These are phyloP conservation scores for Diaporthe capsici DNA, from an alignment of 2,329 filamentous ascomycete species.

Conservation along the genomic window DNA sequence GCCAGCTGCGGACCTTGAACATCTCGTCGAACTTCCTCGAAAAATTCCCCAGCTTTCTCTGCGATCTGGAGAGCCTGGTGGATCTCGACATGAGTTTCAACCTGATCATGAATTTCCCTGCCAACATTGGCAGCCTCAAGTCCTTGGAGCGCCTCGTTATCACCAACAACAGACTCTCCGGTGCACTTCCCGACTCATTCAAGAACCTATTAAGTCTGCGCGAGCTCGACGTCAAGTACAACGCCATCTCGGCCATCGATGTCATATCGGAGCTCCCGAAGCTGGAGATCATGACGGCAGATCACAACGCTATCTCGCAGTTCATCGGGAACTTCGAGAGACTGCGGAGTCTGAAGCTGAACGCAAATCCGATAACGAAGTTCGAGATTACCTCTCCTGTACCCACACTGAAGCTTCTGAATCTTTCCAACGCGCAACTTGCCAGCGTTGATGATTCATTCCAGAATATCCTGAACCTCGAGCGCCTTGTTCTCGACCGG, in stretches of 20 bases:
- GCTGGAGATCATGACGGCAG: slow-evolving; percentile 88
- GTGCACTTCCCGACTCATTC: slow-evolving; percentile 81
- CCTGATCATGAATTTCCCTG: slow-evolving; percentile 82
- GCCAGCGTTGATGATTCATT: slow-evolving; percentile 92
- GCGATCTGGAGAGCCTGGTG: slow-evolving; percentile 84
- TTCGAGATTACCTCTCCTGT: slow-evolving; percentile 86
- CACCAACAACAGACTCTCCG: slow-evolving; percentile 91
- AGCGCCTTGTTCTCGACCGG: slow-evolving; percentile 90
- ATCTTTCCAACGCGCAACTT: slow-evolving; percentile 91
- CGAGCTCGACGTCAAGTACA: slow-evolving; percentile 96
- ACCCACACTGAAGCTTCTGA: slow-evolving; percentile 86
- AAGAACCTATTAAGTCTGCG: slow-evolving; percentile 82
- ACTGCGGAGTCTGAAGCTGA: slow-evolving; percentile 87
- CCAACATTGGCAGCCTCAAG: slow-evolving; percentile 81
- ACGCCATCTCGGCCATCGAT: slow-evolving; percentile 89
- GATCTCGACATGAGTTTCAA: slow-evolving; percentile 99
- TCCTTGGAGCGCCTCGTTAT: slow-evolving; percentile 92
- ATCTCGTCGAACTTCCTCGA: slow-evolving; percentile 94
- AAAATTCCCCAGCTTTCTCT: slow-evolving; percentile 87
- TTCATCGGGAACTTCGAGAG: slow-evolving; percentile 92
- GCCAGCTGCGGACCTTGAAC: slow-evolving; percentile 84
- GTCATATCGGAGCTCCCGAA: slow-evolving; percentile 86
- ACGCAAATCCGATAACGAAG: slow-evolving; percentile 94
- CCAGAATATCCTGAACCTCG: slow-evolving; percentile 86
- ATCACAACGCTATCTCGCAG: slow-evolving; percentile 92